phyloP scores from a whole-genome alignment of 2,329 filamentous ascomycete species.

The Fusarium globosum region DNA sequence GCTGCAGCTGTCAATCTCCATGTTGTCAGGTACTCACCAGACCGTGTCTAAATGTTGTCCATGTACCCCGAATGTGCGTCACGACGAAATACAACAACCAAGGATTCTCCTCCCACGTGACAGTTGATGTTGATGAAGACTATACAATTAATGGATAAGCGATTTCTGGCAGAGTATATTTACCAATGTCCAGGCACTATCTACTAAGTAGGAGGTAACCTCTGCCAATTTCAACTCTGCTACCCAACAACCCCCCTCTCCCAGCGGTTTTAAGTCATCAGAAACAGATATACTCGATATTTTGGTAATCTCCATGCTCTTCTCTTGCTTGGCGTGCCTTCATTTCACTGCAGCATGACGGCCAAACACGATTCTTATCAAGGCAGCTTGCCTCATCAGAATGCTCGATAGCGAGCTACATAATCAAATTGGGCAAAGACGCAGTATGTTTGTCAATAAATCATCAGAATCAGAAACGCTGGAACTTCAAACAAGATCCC shows the following conservation, averaged over 20 bases:
- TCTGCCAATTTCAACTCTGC: not conserved
- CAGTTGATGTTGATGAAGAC: conserved; percentile 44
- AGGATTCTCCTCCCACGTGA: not conserved
- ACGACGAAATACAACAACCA: not conserved
- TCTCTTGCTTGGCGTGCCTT: not conserved
- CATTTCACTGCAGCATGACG: not conserved
- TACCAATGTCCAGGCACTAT: not conserved
- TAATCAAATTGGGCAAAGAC: conserved; percentile 14
- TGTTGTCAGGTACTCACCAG: conserved; percentile 33
- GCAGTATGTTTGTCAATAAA: conserved; percentile 15
- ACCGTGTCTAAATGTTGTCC: conserved; percentile 32
- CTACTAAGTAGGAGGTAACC: not conserved
- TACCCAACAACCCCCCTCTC: not conserved
- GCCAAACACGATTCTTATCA: not conserved
- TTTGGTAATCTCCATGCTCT: not conserved
- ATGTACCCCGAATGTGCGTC: conserved; percentile 31
- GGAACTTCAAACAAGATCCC: conserved; percentile 22
- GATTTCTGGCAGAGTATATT: not conserved
- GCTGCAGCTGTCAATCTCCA: conserved; percentile 27
- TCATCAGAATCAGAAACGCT: conserved; percentile 32
- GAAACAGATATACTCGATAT: not conserved
- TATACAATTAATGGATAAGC: conserved; percentile 3
- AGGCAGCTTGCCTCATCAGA: not conserved
- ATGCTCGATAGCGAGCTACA: not conserved
- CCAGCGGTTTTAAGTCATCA: not conserved